phyloP scores from a whole-genome alignment of 352 stramenopile genomes.

The Phytopythium mirpurense region DNA sequence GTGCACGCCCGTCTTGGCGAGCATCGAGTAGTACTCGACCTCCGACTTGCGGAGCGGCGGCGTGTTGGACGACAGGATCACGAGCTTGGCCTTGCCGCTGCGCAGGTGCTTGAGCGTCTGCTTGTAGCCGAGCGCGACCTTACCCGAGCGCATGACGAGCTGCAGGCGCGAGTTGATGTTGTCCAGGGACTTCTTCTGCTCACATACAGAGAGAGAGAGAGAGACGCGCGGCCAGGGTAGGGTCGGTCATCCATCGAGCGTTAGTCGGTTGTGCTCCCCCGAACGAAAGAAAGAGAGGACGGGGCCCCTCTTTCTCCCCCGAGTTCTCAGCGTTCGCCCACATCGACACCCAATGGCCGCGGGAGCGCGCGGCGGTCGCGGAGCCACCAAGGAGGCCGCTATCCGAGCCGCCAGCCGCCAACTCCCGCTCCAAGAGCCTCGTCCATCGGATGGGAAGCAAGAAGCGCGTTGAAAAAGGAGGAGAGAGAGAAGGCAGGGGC shows the following conservation, averaged over 20 bases:
- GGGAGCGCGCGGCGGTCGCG: not conserved
- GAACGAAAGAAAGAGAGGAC: slow-evolving; percentile 12
- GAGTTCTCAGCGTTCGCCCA: slow-evolving; percentile 6
- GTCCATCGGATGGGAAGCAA: slow-evolving; percentile 54
- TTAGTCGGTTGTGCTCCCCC: slow-evolving; percentile 34
- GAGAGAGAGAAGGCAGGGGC: slow-evolving; percentile 2
- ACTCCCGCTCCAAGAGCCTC: slow-evolving; percentile 25
- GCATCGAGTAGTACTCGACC: slow-evolving; percentile 99
- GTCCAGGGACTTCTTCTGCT: slow-evolving; percentile 97
- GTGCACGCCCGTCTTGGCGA: slow-evolving; percentile 98
- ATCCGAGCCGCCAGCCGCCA: no score
- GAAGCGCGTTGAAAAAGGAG: slow-evolving; percentile 4
- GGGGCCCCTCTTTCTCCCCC: slow-evolving; percentile 4
- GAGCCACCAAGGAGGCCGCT: not conserved
- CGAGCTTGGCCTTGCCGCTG: slow-evolving; percentile 95
- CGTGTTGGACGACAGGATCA: slow-evolving; percentile 98
- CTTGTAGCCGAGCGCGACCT: slow-evolving; percentile 99
- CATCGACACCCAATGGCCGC: slow-evolving; percentile 8
- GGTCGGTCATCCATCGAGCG: no score
- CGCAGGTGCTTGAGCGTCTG: slow-evolving; percentile 96
- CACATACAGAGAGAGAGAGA: slow-evolving; percentile 2
- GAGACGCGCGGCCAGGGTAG: no score
- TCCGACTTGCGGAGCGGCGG: slow-evolving; percentile 98
- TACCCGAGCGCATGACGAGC: slow-evolving; percentile 99
- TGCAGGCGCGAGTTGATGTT: slow-evolving; percentile 99